These are phyloP conservation scores for Neoconidiobolus thromboides DNA, from an alignment of 371 early-diverging fungal species.

Conservation along the genomic window DNA sequence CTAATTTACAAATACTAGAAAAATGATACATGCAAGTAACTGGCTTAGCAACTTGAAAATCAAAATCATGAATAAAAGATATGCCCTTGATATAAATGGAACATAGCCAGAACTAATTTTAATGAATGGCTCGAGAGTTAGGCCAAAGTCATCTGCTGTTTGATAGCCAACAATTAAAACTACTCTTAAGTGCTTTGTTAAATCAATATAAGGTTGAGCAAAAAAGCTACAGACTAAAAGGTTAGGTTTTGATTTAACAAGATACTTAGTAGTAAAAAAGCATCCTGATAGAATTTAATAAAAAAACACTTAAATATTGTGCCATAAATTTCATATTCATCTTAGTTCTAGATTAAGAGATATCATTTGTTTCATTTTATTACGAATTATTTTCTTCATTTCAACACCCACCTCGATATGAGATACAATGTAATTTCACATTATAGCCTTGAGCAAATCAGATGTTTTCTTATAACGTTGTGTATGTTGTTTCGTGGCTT, in stretches of 20 bases:
- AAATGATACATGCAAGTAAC: too few species aligned
- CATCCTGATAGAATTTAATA: too few species aligned
- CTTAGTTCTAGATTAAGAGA: not conserved
- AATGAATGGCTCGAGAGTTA: too few species aligned
- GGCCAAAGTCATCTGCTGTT: not conserved
- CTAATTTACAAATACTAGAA: too few species aligned
- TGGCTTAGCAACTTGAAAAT: too few species aligned
- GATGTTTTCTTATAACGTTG: not conserved
- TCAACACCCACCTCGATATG: not conserved
- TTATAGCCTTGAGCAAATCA: not conserved
- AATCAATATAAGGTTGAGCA: not conserved
- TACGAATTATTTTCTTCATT: not conserved
- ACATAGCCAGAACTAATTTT: too few species aligned
- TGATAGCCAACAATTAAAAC: not conserved
- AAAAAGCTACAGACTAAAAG: not conserved
- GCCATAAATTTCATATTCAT: not conserved
- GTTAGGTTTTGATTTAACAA: not conserved
- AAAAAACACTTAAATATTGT: too few species aligned
- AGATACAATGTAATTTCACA: too few species aligned
- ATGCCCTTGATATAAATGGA: too few species aligned
- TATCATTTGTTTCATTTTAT: not conserved
- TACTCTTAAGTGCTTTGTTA: not conserved
- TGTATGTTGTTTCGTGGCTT: not conserved
- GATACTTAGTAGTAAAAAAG: not conserved
- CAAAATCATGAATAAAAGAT: too few species aligned